phyloP scores from a whole-genome alignment of 257 asterid genomes.

The Solanum paucissectum region DNA sequence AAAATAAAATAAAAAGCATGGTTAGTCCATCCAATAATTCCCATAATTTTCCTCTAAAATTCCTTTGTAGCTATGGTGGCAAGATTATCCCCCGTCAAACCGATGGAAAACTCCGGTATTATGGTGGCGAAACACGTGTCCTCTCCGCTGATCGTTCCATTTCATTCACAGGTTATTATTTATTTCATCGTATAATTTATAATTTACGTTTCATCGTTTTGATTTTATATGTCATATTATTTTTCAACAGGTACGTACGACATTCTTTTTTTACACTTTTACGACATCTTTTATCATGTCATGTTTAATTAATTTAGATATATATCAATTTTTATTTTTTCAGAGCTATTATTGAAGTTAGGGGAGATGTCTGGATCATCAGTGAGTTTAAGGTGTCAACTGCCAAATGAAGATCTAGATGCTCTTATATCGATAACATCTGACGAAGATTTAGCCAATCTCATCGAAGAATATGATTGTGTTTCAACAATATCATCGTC shows the following conservation, averaged over 20 bases:
- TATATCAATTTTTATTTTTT: background rate
- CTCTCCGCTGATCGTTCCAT: conserved; percentile 52
- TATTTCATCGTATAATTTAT: background rate
- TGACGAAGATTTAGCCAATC: conserved; percentile 63
- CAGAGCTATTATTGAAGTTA: conserved; percentile 61
- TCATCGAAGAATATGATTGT: conserved; percentile 69
- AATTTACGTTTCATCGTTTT: background rate
- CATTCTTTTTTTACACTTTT: background rate
- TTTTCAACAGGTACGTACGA: background rate
- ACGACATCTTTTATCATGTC: background rate
- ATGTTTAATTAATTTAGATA: background rate
- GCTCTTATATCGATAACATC: conserved; percentile 67
- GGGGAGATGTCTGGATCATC: conserved; percentile 54
- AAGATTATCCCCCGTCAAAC: conserved; percentile 73
- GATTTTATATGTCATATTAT: background rate
- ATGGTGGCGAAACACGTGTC: conserved; percentile 88
- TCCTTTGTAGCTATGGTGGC: conserved; percentile 86
- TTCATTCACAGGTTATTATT: conserved; percentile 44
- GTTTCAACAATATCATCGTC: conserved; percentile 19
- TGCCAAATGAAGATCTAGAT: conserved; percentile 74
- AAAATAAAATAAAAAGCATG: conserved; percentile 19
- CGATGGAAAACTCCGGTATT: conserved; percentile 86
- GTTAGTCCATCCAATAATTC: conserved; percentile 25
- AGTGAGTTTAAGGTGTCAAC: conserved; percentile 53
- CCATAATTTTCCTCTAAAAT: conserved; percentile 28